Evolutionary conservation across 179 eudicot species (phyloP), one percentile per base, ranked within the genome.

Genomic region (Beta lomatogona): DNA sequence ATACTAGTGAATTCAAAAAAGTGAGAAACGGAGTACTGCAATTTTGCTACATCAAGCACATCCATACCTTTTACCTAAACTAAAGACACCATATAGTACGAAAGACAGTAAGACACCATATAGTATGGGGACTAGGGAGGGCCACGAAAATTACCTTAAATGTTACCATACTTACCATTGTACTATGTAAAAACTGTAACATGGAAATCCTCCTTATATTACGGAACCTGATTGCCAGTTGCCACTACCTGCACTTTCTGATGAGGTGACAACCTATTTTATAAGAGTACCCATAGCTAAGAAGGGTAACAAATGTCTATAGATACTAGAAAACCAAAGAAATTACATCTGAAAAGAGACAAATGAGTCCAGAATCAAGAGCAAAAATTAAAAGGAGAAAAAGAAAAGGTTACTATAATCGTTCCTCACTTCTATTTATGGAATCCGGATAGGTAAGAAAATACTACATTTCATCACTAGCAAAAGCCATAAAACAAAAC

Each of bases 181-280:
- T 31, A 54, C 41, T 36, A 36, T 14, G 57, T 21, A 54, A 4
- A 15, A 53, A 11, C 41, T 14, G 61, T 11, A 73, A 52, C 59
- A 73, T 44, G 25, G 9, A 59, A 73, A 73, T 53, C 76, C 45
- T 53, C 53, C 74, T 50, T 45, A 44, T 9, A 71, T 15, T 71
- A 61, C 76, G 52, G 61, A 73, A 9, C 64, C 57, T 52, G 76
- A 52, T 73, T 52, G 22, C 48, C 45, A 73, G 25, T 73, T 52
- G 22, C 48, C 45, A 73, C 61, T n/a, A 19, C 15, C 28, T 70
- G 74, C 55, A 46, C 55, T 46, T 70, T 46, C 55, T 18, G 55
- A 70, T 71, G 25, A 73, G 22, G 48, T 55, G 64, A 28, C 18
- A 16, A 48, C 6, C 55, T 13, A 5, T 48, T 41, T 44, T 9